phyloP scores from a whole-genome alignment of 192 early-diverging fungal species.

The Backusella parvicylindrica region DNA sequence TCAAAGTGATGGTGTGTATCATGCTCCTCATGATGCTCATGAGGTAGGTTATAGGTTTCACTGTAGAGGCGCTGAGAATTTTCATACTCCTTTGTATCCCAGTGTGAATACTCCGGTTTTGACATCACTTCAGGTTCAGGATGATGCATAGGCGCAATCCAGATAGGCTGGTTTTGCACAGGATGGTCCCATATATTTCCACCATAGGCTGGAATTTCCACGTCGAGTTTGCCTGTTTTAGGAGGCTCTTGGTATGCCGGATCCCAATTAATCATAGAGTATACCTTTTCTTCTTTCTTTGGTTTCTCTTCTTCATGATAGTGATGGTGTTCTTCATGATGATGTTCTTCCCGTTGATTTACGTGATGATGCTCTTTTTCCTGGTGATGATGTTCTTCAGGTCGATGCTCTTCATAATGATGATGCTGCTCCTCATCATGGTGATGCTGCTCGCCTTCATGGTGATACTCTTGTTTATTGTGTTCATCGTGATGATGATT shows the following conservation, averaged over 20 bases:
- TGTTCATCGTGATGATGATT: background rate
- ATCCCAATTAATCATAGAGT: slow-evolving; percentile 25
- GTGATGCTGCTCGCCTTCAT: background rate
- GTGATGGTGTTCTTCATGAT: background rate
- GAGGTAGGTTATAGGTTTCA: background rate
- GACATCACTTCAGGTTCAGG: slow-evolving; percentile 14
- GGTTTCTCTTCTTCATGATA: background rate
- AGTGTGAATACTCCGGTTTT: slow-evolving; percentile 16
- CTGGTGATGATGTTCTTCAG: background rate
- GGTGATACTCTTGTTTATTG: background rate
- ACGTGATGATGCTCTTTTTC: background rate
- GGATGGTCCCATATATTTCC: slow-evolving; percentile 30
- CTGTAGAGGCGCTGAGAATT: background rate
- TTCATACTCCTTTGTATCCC: slow-evolving; percentile 4
- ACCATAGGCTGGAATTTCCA: slow-evolving; percentile 13
- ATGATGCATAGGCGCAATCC: slow-evolving; percentile 19
- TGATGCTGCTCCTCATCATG: background rate
- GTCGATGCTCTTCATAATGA: background rate
- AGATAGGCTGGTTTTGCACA: background rate
- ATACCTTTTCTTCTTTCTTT: background rate
- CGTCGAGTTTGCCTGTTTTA: background rate
- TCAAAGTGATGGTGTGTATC: slow-evolving; percentile 17
- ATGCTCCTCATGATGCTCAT: background rate
- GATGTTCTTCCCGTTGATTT: background rate
- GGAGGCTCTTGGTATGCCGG: slow-evolving; percentile 18